Conservation (phyloP, 2,329 filamentous ascomycete species). For the Davidsoniella australis region DNA sequence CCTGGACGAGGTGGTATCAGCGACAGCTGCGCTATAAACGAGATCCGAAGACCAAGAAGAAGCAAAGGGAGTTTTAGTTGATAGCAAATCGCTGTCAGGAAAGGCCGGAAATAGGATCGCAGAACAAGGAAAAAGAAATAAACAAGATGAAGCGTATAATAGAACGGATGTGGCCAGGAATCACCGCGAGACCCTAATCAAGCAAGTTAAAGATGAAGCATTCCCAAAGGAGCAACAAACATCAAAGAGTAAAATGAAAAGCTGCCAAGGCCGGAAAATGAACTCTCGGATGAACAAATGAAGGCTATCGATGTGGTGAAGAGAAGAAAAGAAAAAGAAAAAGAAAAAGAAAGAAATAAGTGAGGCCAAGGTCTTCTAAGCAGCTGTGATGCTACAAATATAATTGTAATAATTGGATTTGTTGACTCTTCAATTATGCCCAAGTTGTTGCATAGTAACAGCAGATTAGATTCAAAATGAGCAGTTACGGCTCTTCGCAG, state of each 20-base stretch:
- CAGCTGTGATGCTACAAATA: no score
- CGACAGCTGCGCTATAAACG: background rate
- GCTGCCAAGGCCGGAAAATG: no score
- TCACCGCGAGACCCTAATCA: background rate
- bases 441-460: no score
- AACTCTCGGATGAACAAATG: no score
- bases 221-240: constrained; percentile 3
- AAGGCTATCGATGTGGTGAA: no score
- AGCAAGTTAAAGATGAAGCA: background rate
- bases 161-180: background rate
- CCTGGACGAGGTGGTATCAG: background rate
- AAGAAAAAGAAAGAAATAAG: no score
- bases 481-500: no score
- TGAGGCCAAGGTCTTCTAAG: no score
- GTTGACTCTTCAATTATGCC: no score
- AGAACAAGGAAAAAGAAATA: background rate
- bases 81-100: background rate
- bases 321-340: no score
- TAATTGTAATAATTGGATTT: no score
- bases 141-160: background rate
- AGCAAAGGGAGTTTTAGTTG: background rate
- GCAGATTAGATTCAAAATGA: no score
- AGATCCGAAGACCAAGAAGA: background rate
- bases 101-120: background rate
- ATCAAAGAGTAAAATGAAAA: background rate